Evolutionary conservation across 257 asterid species (phyloP).

Genomic region (Knoxia roxburghii): DNA sequence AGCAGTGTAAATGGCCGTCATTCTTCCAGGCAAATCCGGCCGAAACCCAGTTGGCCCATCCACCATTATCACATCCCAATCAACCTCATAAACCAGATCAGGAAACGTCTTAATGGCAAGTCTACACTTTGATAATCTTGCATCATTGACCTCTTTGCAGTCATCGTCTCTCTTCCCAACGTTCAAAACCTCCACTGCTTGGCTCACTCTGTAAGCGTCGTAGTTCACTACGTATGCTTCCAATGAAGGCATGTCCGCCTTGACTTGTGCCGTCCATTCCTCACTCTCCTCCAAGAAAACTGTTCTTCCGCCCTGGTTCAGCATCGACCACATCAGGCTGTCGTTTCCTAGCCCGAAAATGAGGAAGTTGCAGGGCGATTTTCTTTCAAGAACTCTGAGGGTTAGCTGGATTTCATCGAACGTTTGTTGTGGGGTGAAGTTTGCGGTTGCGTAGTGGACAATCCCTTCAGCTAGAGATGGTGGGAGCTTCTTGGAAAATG

Average conservation of each 20-base stretch:
- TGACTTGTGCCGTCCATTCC: slow-evolving; percentile 54
- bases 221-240: slow-evolving; percentile 66
- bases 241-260: slow-evolving; percentile 42
- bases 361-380: slow-evolving; percentile 73
- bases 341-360: slow-evolving; percentile 80
- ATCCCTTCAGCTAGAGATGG: slow-evolving; percentile 55
- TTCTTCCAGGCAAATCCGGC: slow-evolving; percentile 72
- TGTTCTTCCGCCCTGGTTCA: slow-evolving; percentile 74
- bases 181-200: slow-evolving; percentile 59
- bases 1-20: slow-evolving; percentile 81
- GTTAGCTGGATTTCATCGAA: slow-evolving; percentile 58
- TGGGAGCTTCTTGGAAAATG: slow-evolving; percentile 54
- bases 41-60: slow-evolving; percentile 83
- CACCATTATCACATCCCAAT: slow-evolving; percentile 89
- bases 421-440: slow-evolving; percentile 87
- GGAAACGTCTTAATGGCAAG: slow-evolving; percentile 57
- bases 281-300: slow-evolving; percentile 74
- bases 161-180: slow-evolving; percentile 36
- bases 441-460: slow-evolving; percentile 69
- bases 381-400: slow-evolving; percentile 50
- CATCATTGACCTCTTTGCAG: slow-evolving; percentile 52
- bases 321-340: slow-evolving; percentile 84
- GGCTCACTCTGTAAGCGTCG: slow-evolving; percentile 39
- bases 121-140: slow-evolving; percentile 63
- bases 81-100: slow-evolving; percentile 42